Evolutionary conservation across 2,329 filamentous ascomycete genomes (phyloP).

Genomic region (Ceratocystis harringtonii): DNA sequence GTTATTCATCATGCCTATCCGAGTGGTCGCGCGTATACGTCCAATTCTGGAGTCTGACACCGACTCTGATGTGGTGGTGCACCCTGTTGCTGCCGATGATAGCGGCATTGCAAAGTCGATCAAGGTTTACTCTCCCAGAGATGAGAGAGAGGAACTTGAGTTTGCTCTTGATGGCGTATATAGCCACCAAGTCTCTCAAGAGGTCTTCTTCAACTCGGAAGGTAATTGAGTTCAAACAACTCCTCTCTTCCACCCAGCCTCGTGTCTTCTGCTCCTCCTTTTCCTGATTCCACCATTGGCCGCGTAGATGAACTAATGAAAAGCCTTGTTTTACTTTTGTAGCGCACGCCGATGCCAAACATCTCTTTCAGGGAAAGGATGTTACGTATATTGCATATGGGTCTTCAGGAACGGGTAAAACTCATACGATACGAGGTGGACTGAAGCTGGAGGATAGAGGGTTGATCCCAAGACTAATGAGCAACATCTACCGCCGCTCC

Average conservation of each 20-base stretch:
- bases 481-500: conserved; percentile 68
- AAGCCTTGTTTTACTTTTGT: conserved; percentile 14
- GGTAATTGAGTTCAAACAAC: conserved; percentile 36
- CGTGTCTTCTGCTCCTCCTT: neutral
- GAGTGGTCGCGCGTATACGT: conserved; percentile 80
- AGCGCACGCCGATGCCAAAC: conserved; percentile 84
- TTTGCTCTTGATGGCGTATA: conserved; percentile 95
- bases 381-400: conserved; percentile 87
- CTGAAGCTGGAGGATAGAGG: conserved; percentile 73
- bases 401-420: conserved; percentile 86
- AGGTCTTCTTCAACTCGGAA: conserved; percentile 78
- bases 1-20: conserved; percentile 43
- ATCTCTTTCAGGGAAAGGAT: conserved; percentile 78
- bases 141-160: conserved; percentile 76
- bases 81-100: conserved; percentile 45
- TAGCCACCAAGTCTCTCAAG: conserved; percentile 63
- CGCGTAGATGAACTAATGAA: neutral
- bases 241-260: neutral
- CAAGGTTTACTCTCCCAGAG: conserved; percentile 87
- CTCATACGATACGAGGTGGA: conserved; percentile 88
- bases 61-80: conserved; percentile 76
- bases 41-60: conserved; percentile 75
- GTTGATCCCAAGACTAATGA: conserved; percentile 73
- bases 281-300: neutral
- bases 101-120: conserved; percentile 53